These are phyloP conservation scores for Pinus taeda DNA, from an alignment of 75 land plant species.

Conservation along the genomic window DNA sequence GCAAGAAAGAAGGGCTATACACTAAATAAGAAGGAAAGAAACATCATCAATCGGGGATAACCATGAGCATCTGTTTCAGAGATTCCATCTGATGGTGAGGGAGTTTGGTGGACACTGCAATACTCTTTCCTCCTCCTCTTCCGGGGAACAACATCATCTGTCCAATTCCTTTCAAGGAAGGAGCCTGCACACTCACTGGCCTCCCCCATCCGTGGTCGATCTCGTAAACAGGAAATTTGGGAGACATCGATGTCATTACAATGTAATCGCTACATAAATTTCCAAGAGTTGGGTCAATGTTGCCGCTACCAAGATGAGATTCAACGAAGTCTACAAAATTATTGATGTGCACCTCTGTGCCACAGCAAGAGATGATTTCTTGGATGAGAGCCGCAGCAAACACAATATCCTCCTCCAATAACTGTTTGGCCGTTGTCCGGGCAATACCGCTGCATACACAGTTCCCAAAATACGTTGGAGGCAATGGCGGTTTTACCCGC, in stretches of 20 bases:
- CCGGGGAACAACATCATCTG: constrained; percentile 27
- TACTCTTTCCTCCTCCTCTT: constrained; percentile 14
- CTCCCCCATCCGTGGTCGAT: constrained; percentile 48
- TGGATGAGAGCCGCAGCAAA: constrained; percentile 1
- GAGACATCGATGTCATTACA: constrained; percentile 8
- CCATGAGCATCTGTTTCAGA: too few relatives aligned
- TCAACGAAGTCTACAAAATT: constrained; percentile 7
- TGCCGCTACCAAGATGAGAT: background rate
- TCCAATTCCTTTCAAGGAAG: constrained; percentile 7
- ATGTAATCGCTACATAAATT: constrained; percentile 26
- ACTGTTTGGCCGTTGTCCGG: background rate
- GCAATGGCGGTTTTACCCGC: constrained; percentile 18
- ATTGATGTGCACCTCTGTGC: constrained; percentile 11
- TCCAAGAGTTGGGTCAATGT: background rate
- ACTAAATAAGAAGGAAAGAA: background rate
- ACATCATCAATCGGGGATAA: background rate
- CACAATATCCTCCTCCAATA: constrained; percentile 4
- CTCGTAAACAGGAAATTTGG: constrained; percentile 33
- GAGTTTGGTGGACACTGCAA: constrained; percentile 37
- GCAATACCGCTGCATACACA: constrained; percentile 13
- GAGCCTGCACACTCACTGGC: constrained; percentile 28
- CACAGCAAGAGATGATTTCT: constrained; percentile 11
- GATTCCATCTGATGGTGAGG: constrained; percentile 18
- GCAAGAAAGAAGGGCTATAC: too few relatives aligned
- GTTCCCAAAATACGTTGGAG: constrained; percentile 49